These are phyloP conservation scores for Prunus salicina DNA, from an alignment of 306 rosid genomes.

Conservation along the genomic window DNA sequence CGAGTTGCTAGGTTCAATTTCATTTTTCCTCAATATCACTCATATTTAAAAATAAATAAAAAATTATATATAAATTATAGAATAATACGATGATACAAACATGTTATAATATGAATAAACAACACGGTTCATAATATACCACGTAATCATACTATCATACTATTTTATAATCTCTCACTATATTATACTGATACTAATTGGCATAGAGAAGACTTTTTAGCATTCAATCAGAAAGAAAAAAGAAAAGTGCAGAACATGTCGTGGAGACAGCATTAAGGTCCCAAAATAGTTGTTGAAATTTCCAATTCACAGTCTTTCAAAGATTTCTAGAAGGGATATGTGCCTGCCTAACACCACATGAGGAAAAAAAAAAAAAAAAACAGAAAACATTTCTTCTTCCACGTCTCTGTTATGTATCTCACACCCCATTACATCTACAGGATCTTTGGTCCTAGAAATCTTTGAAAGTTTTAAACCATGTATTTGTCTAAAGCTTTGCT, in stretches of 20 bases:
- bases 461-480: slow-evolving; percentile 24
- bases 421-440: neutral
- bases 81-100: fast-evolving
- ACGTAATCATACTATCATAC: no score
- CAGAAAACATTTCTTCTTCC: neutral
- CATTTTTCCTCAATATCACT: no score
- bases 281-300: neutral
- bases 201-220: neutral
- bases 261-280: neutral
- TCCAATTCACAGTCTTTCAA: neutral
- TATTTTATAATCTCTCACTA: no score
- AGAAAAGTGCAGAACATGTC: neutral
- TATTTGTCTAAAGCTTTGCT: slow-evolving; percentile 22
- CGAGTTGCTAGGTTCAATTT: no score
- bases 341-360: slow-evolving; percentile 19
- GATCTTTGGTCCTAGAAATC: neutral
- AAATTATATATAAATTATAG: fast-evolving
- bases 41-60: no score
- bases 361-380: neutral
- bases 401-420: no score
- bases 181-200: no score
- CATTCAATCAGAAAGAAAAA: neutral
- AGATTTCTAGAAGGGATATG: slow-evolving; percentile 12
- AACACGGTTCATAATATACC: no score
- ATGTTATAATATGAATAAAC: no score